Conservation (phyloP, 1,139 yeast genomes). For the Blastobotrys petasosporus region DNA sequence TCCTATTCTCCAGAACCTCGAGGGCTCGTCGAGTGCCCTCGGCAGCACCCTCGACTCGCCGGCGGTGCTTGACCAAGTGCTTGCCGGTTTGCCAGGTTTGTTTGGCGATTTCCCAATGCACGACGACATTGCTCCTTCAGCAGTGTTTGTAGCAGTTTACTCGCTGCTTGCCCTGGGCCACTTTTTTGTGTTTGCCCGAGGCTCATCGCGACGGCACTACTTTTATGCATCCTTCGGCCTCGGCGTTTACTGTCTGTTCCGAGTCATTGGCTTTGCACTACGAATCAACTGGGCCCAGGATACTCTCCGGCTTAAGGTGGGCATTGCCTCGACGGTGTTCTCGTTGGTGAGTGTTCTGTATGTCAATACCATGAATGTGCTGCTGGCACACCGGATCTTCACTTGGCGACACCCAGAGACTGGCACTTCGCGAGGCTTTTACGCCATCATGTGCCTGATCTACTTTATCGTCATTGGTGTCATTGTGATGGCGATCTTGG, state of each 20-base stretch:
- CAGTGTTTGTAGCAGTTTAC: conserved; percentile 53
- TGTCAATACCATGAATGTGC: conserved; percentile 45
- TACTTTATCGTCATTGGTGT: conserved; percentile 55
- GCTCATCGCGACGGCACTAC: conserved; percentile 55
- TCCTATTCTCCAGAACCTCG: too few relatives aligned
- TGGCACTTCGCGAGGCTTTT: conserved; percentile 52
- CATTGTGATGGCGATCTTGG: conserved; percentile 61
- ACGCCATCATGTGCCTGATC: conserved; percentile 46
- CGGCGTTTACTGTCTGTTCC: conserved; percentile 46
- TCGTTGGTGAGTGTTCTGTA: conserved; percentile 44
- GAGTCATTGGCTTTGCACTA: conserved; percentile 55
- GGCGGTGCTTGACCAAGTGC: conserved; percentile 7
- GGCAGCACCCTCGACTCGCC: conserved; percentile 9
- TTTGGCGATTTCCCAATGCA: conserved; percentile 64
- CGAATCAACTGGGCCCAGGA: conserved; percentile 56
- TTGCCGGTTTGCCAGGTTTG: conserved; percentile 41
- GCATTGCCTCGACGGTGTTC: conserved; percentile 57
- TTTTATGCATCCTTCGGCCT: conserved; percentile 56
- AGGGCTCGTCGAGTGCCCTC: background rate
- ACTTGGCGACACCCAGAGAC: conserved; percentile 81
- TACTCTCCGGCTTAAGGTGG: conserved; percentile 42
- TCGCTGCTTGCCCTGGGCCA: conserved; percentile 46
- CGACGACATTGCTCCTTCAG: conserved; percentile 56
- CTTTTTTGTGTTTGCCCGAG: conserved; percentile 44
- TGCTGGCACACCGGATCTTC: conserved; percentile 69